A percentile compares a stretch with the other conserved stretches of the same genome.
These are phyloP conservation scores for Phytophthora crassamura DNA, from an alignment of 352 stramenopile species.

Conservation along the genomic window DNA sequence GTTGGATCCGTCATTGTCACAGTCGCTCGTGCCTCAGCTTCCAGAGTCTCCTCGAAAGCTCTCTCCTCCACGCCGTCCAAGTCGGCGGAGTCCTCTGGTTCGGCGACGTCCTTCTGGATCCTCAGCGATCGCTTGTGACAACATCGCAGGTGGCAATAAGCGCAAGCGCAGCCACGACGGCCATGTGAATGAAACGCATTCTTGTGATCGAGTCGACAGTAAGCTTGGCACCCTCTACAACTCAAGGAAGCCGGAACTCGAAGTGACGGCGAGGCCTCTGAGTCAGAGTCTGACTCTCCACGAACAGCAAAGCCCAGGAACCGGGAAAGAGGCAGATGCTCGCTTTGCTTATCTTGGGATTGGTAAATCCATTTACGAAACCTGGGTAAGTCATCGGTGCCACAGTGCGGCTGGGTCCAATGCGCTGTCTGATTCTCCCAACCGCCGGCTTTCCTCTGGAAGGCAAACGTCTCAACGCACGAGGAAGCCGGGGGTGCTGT, in stretches of 20 bases:
- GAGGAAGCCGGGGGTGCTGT: too few species aligned
- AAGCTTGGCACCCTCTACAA: not conserved
- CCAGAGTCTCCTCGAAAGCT: not conserved
- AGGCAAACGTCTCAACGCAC: too few species aligned
- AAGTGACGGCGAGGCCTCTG: conserved; percentile 11
- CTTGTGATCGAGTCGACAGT: not conserved
- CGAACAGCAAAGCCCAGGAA: conserved; percentile 17
- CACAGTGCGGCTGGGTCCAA: too few species aligned
- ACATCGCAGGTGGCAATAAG: conserved; percentile 11
- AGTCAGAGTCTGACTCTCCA: not conserved
- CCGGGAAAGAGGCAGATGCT: conserved; percentile 10
- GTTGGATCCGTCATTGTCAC: not conserved
- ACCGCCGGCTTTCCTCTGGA: too few species aligned
- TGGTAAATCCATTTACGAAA: not conserved
- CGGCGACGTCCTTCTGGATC: not conserved
- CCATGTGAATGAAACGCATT: conserved; percentile 19
- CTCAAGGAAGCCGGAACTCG: not conserved
- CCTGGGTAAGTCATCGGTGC: too few species aligned
- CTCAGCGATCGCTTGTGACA: conserved; percentile 5
- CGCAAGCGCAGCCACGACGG: conserved; percentile 6
- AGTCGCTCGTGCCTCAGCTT: not conserved
- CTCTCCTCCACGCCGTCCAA: conserved; percentile 9
- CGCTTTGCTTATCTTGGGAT: conserved; percentile 30
- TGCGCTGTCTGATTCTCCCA: too few species aligned
- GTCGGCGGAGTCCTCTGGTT: conserved; percentile 8